Base-by-base conservation (phyloP, 73 alveolate genomes). In the Paramecium sonneborni region DNA sequence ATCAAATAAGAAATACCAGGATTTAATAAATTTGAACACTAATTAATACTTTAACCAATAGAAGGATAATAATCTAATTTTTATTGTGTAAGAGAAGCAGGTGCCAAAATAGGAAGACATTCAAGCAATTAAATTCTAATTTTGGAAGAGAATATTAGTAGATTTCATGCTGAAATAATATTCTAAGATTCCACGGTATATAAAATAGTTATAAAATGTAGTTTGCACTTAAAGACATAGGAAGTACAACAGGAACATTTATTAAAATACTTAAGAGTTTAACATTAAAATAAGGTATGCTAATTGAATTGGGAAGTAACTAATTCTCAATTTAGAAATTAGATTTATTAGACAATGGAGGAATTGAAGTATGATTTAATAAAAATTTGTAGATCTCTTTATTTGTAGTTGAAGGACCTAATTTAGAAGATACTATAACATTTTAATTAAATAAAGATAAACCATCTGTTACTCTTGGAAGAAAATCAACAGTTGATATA, bases 31-130 rank as follows among this genome's bases (percentile, higher is more conserved):
- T 79, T 74, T 15, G 90, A 79, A 79, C 90, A 79, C 24, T 32
- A 79, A 23, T 70, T 96, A 12, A 68, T 96, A 5, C 95, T 96
- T 3, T 94, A 94, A 39, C 96, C 96, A 15, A 95, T 95, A 21
- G 98, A 94, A 34, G 98, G 96, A 28, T 95, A 96, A 10, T 85
- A 93, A 85, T 93, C 92, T 68, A 96, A 96, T 55, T 96, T 96
- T 56, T 96, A 86, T 79, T 88, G 96, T 44, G 94, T 96, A 14
- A 95, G 96, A 20, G 97, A 93, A 39, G 82, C 88, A 26, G 98
- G 98, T 18, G 98, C 97, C 23, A 87, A 95, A 32, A 93, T 96
- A 9, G 98, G 98, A 28, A 46, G 98, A 8, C 97, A 94, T 86
- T 92, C 97, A 23, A 95, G 97, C 34, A 96, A 96, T 68, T 94